Conservation (phyloP, 352 stramenopile genomes). For the Globisporangium spiculum region DNA sequence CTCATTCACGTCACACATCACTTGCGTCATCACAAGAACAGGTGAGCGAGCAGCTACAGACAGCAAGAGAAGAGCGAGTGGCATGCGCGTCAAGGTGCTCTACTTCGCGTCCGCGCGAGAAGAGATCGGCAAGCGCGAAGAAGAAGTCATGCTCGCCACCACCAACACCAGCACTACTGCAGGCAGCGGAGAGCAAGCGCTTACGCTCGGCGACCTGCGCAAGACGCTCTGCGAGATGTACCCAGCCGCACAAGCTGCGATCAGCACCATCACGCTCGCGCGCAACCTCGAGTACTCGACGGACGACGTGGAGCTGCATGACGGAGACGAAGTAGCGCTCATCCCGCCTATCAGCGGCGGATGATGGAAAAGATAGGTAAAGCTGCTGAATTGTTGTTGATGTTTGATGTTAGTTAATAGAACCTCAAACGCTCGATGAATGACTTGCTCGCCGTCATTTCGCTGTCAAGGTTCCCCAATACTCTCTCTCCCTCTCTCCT, state of each 20-base stretch:
- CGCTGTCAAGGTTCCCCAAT: neutral
- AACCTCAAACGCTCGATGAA: neutral
- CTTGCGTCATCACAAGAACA: neutral
- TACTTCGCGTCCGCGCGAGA: conserved; percentile 81
- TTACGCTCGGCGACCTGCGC: conserved; percentile 46
- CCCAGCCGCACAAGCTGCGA: conserved; percentile 37
- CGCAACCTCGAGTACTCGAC: conserved; percentile 73
- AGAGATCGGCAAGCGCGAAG: conserved; percentile 67
- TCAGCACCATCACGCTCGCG: conserved; percentile 62
- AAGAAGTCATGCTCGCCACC: conserved; percentile 34
- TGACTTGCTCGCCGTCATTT: neutral
- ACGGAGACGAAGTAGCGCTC: conserved; percentile 78
- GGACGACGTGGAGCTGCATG: conserved; percentile 40
- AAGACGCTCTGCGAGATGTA: conserved; percentile 45
- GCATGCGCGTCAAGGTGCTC: conserved; percentile 66
- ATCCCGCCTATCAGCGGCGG: conserved; percentile 81
- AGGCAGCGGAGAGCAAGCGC: neutral
- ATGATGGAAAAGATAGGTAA: conserved; percentile 14
- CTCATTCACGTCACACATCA: conserved; percentile 1
- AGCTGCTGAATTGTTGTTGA: conserved; percentile 5
- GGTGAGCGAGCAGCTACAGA: neutral
- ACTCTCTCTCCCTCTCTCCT: neutral
- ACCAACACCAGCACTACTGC: neutral
- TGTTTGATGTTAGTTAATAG: conserved; percentile 11
- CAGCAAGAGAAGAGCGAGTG: neutral